A percentile compares a stretch with the other conserved stretches of the same genome.
Evolutionary conservation across 192 early-diverging fungal genomes (phyloP).

Genomic region (Coemansia sp.): DNA sequence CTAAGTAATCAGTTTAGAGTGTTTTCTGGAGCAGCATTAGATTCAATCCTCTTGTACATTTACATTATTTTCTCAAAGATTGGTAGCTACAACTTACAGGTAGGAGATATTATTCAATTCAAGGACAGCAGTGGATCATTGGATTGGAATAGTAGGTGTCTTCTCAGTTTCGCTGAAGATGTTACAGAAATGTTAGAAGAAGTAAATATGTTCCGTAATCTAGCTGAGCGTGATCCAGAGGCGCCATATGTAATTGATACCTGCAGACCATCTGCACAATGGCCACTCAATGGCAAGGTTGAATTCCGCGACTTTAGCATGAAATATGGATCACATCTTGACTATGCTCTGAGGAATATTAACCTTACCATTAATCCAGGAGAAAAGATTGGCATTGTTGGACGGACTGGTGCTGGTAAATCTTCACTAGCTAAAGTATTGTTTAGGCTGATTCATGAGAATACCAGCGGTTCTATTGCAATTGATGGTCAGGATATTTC

Average conservation of each 20-base stretch:
- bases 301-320: constrained; percentile 38
- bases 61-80: neutral
- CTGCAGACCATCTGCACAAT: constrained; percentile 9
- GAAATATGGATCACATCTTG: constrained; percentile 21
- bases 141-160: neutral
- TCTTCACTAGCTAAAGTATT: constrained; percentile 61
- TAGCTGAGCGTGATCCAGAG: constrained; percentile 11
- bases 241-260: constrained; percentile 14
- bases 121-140: neutral
- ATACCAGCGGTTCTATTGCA: constrained; percentile 56
- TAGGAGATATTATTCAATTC: neutral
- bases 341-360: constrained; percentile 40
- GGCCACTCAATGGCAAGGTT: constrained; percentile 28
- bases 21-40: neutral
- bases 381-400: constrained; percentile 64
- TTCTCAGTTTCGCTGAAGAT: neutral
- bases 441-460: constrained; percentile 67
- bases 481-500: constrained; percentile 80
- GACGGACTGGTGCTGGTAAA: constrained; percentile 66
- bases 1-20: neutral
- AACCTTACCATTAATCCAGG: constrained; percentile 57
- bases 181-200: neutral
- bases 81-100: neutral
- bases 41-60: neutral
- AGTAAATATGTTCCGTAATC: neutral